Percentiles rank a stretch among this genome's conserved stretches.
phyloP scores from a whole-genome alignment of 1,284 basidiomycete genomes.

The Thelephora terrestris region DNA sequence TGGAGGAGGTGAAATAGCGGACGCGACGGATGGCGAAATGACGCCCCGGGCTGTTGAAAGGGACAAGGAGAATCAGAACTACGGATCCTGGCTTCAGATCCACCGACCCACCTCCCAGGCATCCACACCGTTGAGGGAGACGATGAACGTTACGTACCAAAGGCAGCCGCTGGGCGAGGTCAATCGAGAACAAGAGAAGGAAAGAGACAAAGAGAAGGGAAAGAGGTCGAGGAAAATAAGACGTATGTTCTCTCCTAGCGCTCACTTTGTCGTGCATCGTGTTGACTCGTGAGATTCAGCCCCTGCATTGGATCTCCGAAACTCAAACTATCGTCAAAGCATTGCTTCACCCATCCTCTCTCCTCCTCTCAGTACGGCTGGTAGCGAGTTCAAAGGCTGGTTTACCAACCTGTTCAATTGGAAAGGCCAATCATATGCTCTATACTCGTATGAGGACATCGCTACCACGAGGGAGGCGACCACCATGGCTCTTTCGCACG shows the following conservation, averaged over 20 bases:
- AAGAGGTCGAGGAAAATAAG: conserved; percentile 38
- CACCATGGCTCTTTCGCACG: conserved; percentile 51
- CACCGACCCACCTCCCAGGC: conserved; percentile 15
- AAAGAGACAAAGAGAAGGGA: conserved; percentile 28
- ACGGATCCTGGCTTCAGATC: conserved; percentile 18
- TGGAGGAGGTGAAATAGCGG: not conserved
- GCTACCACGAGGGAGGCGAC: conserved; percentile 55
- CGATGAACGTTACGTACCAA: conserved; percentile 36
- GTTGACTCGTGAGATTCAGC: conserved; percentile 15
- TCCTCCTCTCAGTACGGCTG: conserved; percentile 36
- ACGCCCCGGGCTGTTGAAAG: not conserved
- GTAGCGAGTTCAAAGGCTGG: conserved; percentile 77
- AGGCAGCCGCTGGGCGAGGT: conserved; percentile 15
- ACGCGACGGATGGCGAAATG: not conserved
- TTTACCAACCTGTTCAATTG: conserved; percentile 73
- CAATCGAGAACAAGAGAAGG: no score
- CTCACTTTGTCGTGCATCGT: not conserved
- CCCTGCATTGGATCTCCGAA: conserved; percentile 26
- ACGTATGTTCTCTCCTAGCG: not conserved
- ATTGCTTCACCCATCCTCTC: conserved; percentile 13
- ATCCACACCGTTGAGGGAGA: conserved; percentile 31
- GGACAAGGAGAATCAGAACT: conserved; percentile 39
- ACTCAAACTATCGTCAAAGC: conserved; percentile 13
- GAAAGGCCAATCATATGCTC: conserved; percentile 54
- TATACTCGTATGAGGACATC: conserved; percentile 61